Conservation (phyloP, 257 asterid genomes). For the Solanum bukasovii region DNA sequence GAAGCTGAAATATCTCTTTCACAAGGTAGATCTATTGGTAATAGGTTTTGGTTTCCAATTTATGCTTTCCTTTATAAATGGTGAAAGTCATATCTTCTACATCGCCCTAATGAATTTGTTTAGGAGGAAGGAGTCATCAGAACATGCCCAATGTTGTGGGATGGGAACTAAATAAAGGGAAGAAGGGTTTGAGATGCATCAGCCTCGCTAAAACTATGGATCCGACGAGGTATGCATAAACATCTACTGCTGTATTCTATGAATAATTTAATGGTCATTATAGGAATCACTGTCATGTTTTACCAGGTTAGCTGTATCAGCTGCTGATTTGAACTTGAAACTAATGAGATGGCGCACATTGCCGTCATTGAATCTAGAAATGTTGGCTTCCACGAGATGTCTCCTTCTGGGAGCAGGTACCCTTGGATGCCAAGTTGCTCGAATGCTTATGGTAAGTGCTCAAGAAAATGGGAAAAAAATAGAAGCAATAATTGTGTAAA, state of each 20-base stretch:
- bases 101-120: neutral
- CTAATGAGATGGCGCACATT: constrained; percentile 96
- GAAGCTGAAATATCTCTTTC: constrained; percentile 56
- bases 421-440: constrained; percentile 97
- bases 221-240: constrained; percentile 60
- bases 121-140: constrained; percentile 42
- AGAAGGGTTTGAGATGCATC: constrained; percentile 45
- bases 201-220: constrained; percentile 89
- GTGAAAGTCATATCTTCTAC: neutral
- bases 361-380: constrained; percentile 61
- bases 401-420: constrained; percentile 97
- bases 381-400: constrained; percentile 59
- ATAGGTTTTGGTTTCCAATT: neutral
- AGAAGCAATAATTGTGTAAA: neutral
- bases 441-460: constrained; percentile 87
- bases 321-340: constrained; percentile 96
- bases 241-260: constrained; percentile 1
- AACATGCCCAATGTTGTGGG: constrained; percentile 66
- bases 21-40: constrained; percentile 44
- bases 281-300: constrained; percentile 4
- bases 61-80: neutral
- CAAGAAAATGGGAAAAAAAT: neutral
- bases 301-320: constrained; percentile 72
- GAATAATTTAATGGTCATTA: neutral
- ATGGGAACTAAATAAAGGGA: constrained; percentile 71